Evolutionary conservation across 1,284 basidiomycete genomes (phyloP), one percentile per base, ranked within the genome.

Genomic region (Tilletia setariae): DNA sequence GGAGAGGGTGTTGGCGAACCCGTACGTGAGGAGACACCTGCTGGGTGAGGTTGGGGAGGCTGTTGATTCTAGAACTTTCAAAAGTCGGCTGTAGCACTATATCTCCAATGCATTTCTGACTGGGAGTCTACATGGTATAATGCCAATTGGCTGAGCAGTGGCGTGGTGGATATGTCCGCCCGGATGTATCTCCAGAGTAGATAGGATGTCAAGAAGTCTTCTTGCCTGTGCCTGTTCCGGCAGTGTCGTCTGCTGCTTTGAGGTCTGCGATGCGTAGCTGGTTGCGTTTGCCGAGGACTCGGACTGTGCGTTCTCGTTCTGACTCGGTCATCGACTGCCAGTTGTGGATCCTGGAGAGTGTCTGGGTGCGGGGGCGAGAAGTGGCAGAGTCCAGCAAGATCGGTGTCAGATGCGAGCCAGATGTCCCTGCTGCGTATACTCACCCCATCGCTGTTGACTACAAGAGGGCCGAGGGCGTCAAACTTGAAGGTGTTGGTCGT

Each of bases 1-100:
- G 0, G 79, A 86, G 63, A 91, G 90, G 53, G 84, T 92, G 66
- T 91, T 96, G 84, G 78, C 84, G 49, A 86, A 86, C 68, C 85
- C 85, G 63, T 87, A 87, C 73, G 83, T 86, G 0, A 76, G 84
- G 64, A 75, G 87, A 30, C 87, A 87, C 74, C 76, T 88, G 43
- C 76, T 86, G 0, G 86, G 85, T 1, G 83, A 84, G 62, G 44
- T 64, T 21, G 43, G 63, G 4, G 25, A 35, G 9, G 9, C 15
- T 13, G 28, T 43, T 15, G 43, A 63, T 40, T n/a, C 63, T 7
- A 19, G 63, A 2, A 28, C 30, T 11, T 64, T 64, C 42, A 64
- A 64, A 25, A 43, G 32, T 16, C 42, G 63, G n/a, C 25, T 64
- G n/a, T 64, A n/a, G n/a, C n/a, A n/a, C n/a, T n/a, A n/a, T n/a